phyloP scores from a whole-genome alignment of 305 asterid species.

The Fraxinus sp. region DNA sequence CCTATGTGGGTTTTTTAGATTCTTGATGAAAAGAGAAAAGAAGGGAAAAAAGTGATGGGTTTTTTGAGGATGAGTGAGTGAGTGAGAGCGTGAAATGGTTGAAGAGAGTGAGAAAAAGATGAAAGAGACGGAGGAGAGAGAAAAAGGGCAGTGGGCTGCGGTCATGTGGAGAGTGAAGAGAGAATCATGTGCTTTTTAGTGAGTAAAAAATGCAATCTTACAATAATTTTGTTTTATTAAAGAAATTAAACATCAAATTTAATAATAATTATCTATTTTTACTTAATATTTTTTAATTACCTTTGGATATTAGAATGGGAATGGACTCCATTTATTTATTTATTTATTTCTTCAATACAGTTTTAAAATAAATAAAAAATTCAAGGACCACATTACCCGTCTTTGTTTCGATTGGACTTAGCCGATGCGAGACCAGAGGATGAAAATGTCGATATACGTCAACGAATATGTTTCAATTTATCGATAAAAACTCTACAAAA shows the following conservation, averaged over 20 bases:
- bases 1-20: slow-evolving; percentile 40
- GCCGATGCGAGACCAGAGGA: not conserved
- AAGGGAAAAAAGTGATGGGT: slow-evolving; percentile 30
- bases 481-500: not conserved
- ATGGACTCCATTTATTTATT: not conserved
- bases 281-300: not conserved
- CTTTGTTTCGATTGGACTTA: not conserved
- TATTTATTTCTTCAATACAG: not conserved
- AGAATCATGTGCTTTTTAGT: not conserved
- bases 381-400: not conserved
- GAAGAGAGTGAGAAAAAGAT: slow-evolving; percentile 26
- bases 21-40: slow-evolving; percentile 27
- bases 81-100: slow-evolving; percentile 11
- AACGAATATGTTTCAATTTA: not conserved
- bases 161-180: not conserved
- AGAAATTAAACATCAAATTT: not conserved
- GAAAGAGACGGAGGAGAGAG: slow-evolving; percentile 7
- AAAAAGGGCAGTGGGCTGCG: not conserved
- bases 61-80: slow-evolving; percentile 35
- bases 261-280: too few species aligned
- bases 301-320: not conserved
- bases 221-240: not conserved
- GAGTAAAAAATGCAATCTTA: not conserved
- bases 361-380: too few species aligned
- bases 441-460: not conserved